phyloP scores from a whole-genome alignment of 192 early-diverging fungal species.

The Backusella australiensis region DNA sequence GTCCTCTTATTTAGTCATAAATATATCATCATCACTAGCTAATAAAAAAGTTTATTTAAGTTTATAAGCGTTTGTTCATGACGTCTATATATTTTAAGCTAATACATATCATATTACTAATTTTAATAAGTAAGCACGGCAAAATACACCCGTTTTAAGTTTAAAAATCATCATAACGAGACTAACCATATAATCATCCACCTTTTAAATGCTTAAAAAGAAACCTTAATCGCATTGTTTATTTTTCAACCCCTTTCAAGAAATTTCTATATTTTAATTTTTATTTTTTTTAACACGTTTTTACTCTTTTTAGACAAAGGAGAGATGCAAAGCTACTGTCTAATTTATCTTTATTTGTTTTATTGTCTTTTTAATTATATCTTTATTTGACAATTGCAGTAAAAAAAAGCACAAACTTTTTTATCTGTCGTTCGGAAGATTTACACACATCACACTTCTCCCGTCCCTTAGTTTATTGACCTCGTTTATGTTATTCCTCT shows the following conservation, averaged over 20 bases:
- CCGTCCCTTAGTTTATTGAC: neutral
- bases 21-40: too few relatives aligned
- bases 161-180: neutral
- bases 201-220: neutral
- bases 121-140: neutral
- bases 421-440: neutral
- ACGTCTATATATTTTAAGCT: neutral
- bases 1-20: too few relatives aligned
- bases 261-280: slow-evolving; percentile 9
- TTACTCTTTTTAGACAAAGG: neutral
- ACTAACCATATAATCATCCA: neutral
- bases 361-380: neutral
- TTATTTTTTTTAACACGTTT: neutral
- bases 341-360: slow-evolving; percentile 2
- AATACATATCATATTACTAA: neutral
- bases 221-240: neutral
- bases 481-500: neutral
- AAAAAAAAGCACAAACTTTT: neutral
- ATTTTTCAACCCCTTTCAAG: neutral
- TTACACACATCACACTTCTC: neutral
- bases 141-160: neutral
- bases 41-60: neutral
- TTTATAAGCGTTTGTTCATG: neutral
- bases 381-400: neutral
- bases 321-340: neutral